phyloP scores from a whole-genome alignment of 2,329 filamentous ascomycete genomes.

The Aspergillus glaucus region DNA sequence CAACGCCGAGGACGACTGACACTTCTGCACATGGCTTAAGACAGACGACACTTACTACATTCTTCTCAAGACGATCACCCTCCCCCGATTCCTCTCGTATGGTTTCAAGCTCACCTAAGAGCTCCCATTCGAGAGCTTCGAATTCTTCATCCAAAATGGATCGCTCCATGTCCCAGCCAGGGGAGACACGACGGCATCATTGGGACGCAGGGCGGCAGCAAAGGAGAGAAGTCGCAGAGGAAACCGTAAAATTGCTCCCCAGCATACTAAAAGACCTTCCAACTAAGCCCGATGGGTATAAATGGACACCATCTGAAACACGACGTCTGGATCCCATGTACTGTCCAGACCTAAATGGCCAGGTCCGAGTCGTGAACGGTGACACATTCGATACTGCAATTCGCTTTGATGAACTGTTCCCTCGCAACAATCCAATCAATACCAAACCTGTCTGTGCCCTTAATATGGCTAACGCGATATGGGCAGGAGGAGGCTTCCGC shows the following conservation, averaged over 20 bases:
- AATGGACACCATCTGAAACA: background rate
- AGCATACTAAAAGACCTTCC: constrained; percentile 22
- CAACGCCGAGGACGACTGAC: background rate
- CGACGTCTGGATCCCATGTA: background rate
- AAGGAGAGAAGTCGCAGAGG: constrained; percentile 33
- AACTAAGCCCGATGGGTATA: background rate
- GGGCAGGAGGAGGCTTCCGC: constrained; percentile 59
- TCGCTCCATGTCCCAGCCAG: too few relatives aligned
- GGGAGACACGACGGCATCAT: background rate
- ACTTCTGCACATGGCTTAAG: constrained; percentile 1
- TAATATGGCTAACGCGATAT: constrained; percentile 57
- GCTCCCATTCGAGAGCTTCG: background rate
- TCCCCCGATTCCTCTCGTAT: background rate
- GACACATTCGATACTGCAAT: constrained; percentile 56
- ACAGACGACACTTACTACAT: background rate
- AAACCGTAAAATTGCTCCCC: constrained; percentile 46
- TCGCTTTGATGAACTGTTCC: constrained; percentile 20
- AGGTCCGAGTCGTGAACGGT: constrained; percentile 44
- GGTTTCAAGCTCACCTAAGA: background rate
- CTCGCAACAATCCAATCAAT: constrained; percentile 19
- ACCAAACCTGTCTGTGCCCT: constrained; percentile 50
- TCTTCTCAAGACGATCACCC: background rate
- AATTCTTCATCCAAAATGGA: background rate
- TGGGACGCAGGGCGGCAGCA: background rate
- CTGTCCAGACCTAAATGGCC: background rate